phyloP scores from a whole-genome alignment of 2,329 filamentous ascomycete genomes.

The Pezicula radicicola region DNA sequence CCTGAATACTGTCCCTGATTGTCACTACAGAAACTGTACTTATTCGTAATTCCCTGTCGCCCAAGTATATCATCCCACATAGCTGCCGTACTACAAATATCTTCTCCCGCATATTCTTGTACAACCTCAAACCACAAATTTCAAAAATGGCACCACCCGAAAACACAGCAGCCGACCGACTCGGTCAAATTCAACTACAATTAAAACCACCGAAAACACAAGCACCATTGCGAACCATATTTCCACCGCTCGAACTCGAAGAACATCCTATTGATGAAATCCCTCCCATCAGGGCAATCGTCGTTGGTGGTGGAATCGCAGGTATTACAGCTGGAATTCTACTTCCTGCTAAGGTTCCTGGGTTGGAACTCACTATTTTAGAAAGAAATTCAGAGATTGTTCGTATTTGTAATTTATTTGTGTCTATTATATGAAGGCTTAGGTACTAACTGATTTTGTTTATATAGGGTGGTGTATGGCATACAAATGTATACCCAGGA shows the following conservation, averaged over 20 bases:
- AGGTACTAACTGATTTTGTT: background rate
- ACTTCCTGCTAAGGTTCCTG: constrained; percentile 64
- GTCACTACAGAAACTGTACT: no score
- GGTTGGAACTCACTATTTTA: constrained; percentile 60
- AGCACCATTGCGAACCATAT: constrained; percentile 4
- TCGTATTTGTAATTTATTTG: constrained; percentile 26
- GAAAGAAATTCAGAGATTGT: constrained; percentile 68
- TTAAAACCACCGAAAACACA: background rate
- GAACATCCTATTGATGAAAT: constrained; percentile 6
- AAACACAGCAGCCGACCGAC: no score
- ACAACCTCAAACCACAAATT: background rate
- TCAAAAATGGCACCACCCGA: background rate
- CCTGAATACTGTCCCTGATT: no score
- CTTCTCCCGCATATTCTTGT: no score
- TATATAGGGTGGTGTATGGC: constrained; percentile 45
- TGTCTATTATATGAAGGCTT: background rate
- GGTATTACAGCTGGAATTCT: constrained; percentile 62
- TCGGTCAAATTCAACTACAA: background rate
- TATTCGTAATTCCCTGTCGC: no score
- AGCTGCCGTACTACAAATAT: no score
- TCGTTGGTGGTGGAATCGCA: constrained; percentile 60
- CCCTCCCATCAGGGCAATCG: constrained; percentile 28
- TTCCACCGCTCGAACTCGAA: constrained; percentile 4
- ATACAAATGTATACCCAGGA: constrained; percentile 57
- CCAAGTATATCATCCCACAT: no score